Evolutionary conservation across 225 moss, liverwort and hornwort genomes (phyloP).

Genomic region (Rhytidiadelphus loreus): DNA sequence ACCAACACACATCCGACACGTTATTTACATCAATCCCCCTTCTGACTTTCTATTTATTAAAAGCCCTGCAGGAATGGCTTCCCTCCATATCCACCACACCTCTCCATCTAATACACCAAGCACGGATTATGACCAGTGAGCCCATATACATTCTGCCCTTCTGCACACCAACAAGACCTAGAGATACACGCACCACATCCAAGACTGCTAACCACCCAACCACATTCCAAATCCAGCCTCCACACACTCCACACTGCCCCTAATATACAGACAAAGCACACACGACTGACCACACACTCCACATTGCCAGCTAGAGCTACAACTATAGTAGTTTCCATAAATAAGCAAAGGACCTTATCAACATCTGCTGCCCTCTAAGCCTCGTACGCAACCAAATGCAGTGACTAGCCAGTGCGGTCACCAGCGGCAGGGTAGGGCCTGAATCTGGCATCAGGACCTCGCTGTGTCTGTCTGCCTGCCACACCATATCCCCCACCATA

Average conservation of each 20-base stretch:
- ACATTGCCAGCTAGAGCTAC: background rate
- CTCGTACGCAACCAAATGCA: constrained; percentile 50
- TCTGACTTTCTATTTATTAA: too few species aligned
- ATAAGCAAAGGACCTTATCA: constrained; percentile 59
- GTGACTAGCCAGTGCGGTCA: constrained; percentile 95
- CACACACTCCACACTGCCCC: background rate
- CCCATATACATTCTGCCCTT: background rate
- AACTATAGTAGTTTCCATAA: background rate
- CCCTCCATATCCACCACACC: background rate
- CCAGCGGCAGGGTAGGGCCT: constrained; percentile 99
- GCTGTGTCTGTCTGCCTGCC: constrained; percentile 97
- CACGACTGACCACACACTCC: background rate
- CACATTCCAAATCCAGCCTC: background rate
- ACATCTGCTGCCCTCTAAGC: constrained; percentile 61
- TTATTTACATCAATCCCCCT: background rate
- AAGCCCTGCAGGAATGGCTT: background rate
- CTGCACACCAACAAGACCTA: background rate
- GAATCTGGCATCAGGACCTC: constrained; percentile 98
- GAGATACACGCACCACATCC: background rate
- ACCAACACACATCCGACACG: background rate
- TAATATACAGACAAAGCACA: background rate
- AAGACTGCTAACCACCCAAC: background rate
- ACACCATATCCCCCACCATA: constrained; percentile 96
- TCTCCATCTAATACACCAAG: background rate
- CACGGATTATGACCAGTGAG: background rate